These are phyloP conservation scores for Teratosphaeria viscida DNA, from an alignment of 2,329 filamentous ascomycete species.

Conservation along the genomic window DNA sequence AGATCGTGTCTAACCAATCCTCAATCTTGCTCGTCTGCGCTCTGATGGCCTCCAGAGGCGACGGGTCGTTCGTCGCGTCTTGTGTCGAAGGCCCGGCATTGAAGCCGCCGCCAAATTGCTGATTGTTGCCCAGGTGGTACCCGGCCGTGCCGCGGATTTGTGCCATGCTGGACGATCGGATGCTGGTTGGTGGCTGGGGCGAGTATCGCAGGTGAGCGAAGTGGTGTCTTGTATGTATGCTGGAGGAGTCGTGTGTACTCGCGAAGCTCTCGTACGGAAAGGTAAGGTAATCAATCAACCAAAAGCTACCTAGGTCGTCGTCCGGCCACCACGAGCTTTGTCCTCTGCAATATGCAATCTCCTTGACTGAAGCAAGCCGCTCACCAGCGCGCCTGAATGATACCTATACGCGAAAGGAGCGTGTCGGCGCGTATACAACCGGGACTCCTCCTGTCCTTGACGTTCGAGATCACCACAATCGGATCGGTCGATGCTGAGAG, in stretches of 20 bases:
- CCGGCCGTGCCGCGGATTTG: constrained; percentile 57
- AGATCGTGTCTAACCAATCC: constrained; percentile 75
- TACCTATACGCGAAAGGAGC: background rate
- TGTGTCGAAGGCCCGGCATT: constrained; percentile 45
- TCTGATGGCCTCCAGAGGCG: constrained; percentile 76
- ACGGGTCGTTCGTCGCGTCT: constrained; percentile 57
- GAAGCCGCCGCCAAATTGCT: constrained; percentile 11
- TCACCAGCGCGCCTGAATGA: background rate
- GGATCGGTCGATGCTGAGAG: too few relatives aligned
- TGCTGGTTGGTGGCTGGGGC: background rate
- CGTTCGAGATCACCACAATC: too few relatives aligned
- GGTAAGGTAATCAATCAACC: too few relatives aligned
- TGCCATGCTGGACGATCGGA: constrained; percentile 35
- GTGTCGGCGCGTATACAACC: background rate
- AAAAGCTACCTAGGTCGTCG: background rate
- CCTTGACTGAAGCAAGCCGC: background rate
- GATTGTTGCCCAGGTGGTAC: constrained; percentile 71
- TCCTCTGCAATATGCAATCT: background rate
- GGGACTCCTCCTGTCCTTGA: background rate
- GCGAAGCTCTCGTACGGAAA: background rate
- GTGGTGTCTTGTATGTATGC: background rate
- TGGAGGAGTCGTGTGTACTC: background rate
- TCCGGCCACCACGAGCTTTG: background rate
- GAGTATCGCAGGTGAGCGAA: background rate
- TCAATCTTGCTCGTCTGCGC: constrained; percentile 98